Base-by-base conservation (phyloP, 2,329 filamentous ascomycete genomes). In the Talaromyces sp. region DNA sequence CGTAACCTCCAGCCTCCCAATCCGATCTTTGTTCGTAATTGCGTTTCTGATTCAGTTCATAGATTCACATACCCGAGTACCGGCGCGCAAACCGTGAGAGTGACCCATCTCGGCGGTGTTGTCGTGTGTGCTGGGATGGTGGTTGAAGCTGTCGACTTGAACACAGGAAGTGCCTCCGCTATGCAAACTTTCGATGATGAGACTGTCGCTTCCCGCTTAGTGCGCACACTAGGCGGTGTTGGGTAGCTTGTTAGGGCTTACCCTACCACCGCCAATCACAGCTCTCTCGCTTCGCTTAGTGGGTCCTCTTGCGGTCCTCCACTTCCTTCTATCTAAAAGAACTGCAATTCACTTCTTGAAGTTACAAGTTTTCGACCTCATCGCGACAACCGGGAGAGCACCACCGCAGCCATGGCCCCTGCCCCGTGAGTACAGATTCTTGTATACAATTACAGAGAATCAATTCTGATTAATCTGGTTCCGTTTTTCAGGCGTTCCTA, bases 71-170 rank as follows among this genome's bases (percentile, higher is more conserved):
- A 89, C 86, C 80, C 89, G 88, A 80, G 89, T 93, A 80, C 89
- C 89, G 76, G 88, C 84, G 79, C 89, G 86, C 76, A 92, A 86
- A 91, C 89, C 89, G 81, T 87, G 86, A 73, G 89, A 84, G 83
- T 92, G 88, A 89, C 87, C 87, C 88, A 91, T 91, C 77, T 82
- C 84, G 84, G 79, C 81, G 76, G 73, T 79, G 71, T 78, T 81
- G 77, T 62, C 55, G 64, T 69, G 66, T 50, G 68, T 70, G 68
- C 67, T 72, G 69, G 66, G 66, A 65, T 69, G 51, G 64, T 67
- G 35, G 48, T 52, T 52, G 64, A 69, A 68, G 67, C 67, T 72
- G 69, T 70, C 70, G 69, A 73, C 70, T 60, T 54, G 35, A 19
- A 35, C 65, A 69, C 67, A 67, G 66, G 64, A 61, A 65, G 62